Conservation (phyloP, 2,329 filamentous ascomycete genomes). For the Aspergillus ochraceoroseus region DNA sequence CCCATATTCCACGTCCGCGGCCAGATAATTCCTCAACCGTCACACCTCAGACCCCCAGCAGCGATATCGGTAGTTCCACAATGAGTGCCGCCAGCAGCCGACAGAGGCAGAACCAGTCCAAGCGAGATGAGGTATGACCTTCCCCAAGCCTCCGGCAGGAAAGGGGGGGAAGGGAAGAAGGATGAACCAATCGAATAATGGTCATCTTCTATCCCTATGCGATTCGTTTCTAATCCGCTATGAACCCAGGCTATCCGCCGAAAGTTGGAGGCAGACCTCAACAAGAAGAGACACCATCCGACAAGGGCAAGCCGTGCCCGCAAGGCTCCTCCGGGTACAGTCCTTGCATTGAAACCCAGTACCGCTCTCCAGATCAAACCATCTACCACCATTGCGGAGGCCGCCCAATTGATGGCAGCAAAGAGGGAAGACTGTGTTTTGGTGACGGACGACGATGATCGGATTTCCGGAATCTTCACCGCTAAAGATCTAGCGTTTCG, state of each 20-base stretch:
- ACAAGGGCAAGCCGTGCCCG: constrained; percentile 75
- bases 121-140: constrained; percentile 81
- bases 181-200: not conserved
- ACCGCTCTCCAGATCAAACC: constrained; percentile 97
- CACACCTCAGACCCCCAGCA: constrained; percentile 41
- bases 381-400: constrained; percentile 85
- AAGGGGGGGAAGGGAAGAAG: not conserved
- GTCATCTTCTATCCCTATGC: not conserved
- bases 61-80: constrained; percentile 58
- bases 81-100: constrained; percentile 85
- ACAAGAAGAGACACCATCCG: constrained; percentile 86
- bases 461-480: constrained; percentile 97
- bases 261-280: constrained; percentile 96
- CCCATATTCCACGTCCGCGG: constrained; percentile 59
- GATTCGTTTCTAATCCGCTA: constrained; percentile 9
- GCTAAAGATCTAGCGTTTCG: constrained; percentile 97
- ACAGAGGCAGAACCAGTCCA: constrained; percentile 89
- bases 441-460: constrained; percentile 95
- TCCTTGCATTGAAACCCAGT: constrained; percentile 90
- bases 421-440: constrained; percentile 97
- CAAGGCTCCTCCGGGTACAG: constrained; percentile 92
- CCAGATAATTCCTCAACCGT: constrained; percentile 44
- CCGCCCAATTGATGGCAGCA: constrained; percentile 96
- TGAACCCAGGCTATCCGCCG: constrained; percentile 77
- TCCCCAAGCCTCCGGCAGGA: not conserved